These are phyloP conservation scores for Glonium stellatum DNA, from an alignment of 495 filamentous ascomycete genomes.

Conservation along the genomic window DNA sequence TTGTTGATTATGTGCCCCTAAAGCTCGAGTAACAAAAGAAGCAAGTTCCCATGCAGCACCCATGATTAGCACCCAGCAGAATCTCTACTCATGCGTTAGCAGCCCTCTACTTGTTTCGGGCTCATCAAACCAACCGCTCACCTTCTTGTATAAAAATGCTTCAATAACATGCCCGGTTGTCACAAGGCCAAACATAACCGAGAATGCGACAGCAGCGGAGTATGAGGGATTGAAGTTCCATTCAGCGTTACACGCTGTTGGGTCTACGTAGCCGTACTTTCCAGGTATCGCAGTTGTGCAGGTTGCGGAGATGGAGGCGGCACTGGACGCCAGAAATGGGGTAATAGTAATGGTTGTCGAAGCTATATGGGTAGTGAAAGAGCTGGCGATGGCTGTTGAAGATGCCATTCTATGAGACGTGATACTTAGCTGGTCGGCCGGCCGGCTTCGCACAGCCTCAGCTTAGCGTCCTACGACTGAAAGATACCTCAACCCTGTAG, in stretches of 20 bases:
- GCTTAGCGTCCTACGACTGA: too few species aligned
- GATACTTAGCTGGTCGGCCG: too few species aligned
- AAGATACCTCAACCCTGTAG: too few species aligned
- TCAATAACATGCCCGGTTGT: conserved; percentile 6
- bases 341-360: neutral
- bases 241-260: conserved; percentile 38
- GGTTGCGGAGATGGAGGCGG: neutral
- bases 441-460: too few species aligned
- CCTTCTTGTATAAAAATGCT: conserved; percentile 15
- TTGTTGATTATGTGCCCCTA: conserved; percentile 37
- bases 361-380: neutral
- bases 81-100: conserved; percentile 31
- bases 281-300: conserved; percentile 34
- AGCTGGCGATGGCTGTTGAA: too few species aligned
- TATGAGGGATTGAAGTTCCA: conserved; percentile 39
- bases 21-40: conserved; percentile 37
- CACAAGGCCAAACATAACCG: conserved; percentile 6
- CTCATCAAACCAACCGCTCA: neutral
- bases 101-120: too few species aligned
- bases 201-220: conserved; percentile 1
- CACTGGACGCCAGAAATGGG: neutral
- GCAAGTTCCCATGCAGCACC: conserved; percentile 38
- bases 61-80: conserved; percentile 49
- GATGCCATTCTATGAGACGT: too few species aligned
- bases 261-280: conserved; percentile 37